These are phyloP conservation scores for Diplodia mutila DNA, from an alignment of 2,329 filamentous ascomycete species.

Conservation along the genomic window DNA sequence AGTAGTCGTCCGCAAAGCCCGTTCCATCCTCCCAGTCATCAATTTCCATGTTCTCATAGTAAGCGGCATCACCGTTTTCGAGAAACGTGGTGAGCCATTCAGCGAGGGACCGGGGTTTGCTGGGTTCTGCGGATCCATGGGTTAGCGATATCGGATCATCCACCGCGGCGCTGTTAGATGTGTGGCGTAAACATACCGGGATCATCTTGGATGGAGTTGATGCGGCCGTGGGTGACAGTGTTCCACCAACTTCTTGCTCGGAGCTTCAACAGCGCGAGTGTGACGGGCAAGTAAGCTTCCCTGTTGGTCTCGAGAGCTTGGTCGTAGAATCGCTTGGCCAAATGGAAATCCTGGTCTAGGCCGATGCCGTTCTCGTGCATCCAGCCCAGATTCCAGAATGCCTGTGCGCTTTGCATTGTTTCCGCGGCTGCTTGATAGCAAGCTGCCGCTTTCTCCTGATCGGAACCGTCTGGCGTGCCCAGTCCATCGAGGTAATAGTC, in stretches of 20 bases:
- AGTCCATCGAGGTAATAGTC: conserved; percentile 92
- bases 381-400: conserved; percentile 96
- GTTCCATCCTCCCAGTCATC: conserved; percentile 48
- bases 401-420: conserved; percentile 88
- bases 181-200: conserved; percentile 59
- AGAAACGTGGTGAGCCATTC: conserved; percentile 91
- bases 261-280: conserved; percentile 83
- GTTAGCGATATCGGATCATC: conserved; percentile 35
- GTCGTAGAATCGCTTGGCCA: conserved; percentile 96
- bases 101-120: conserved; percentile 74
- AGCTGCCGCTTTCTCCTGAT: conserved; percentile 83
- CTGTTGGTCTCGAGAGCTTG: conserved; percentile 85
- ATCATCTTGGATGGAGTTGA: conserved; percentile 92
- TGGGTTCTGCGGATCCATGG: conserved; percentile 56
- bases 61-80: conserved; percentile 58
- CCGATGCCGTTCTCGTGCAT: conserved; percentile 98
- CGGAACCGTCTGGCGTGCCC: conserved; percentile 59
- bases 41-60: conserved; percentile 59
- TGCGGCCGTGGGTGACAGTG: conserved; percentile 81
- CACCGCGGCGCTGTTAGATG: not conserved
- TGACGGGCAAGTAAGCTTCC: conserved; percentile 92
- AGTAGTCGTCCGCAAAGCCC: conserved; percentile 63
- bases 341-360: conserved; percentile 91
- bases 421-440: conserved; percentile 94
- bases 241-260: conserved; percentile 91